Evolutionary conservation across 768 basidiomycete species (phyloP).

Genomic region (Russula vinacea): DNA sequence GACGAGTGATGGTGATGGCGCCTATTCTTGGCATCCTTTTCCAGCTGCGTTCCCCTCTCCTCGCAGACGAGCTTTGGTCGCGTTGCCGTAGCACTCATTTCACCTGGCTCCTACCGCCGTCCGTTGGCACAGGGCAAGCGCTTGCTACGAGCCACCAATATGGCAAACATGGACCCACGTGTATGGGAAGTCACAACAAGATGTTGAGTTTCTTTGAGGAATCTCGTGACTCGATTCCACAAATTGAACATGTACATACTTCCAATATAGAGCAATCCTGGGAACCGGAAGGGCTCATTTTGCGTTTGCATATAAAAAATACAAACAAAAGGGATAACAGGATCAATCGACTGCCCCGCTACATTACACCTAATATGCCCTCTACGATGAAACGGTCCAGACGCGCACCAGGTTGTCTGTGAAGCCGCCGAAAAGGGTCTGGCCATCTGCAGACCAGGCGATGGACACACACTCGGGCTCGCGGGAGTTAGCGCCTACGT

Average conservation of each 20-base stretch:
- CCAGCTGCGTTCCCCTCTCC: slow-evolving; percentile 6
- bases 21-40: no score
- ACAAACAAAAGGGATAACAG: slow-evolving; percentile 30
- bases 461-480: slow-evolving; percentile 94
- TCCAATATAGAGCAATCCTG: not conserved
- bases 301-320: slow-evolving; percentile 30
- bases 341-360: slow-evolving; percentile 17
- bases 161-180: no score
- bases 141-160: no score
- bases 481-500: slow-evolving; percentile 64
- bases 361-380: slow-evolving; percentile 27
- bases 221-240: slow-evolving; percentile 41
- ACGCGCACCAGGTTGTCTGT: slow-evolving; percentile 92
- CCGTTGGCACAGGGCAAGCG: no score
- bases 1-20: no score
- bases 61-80: slow-evolving; percentile 23
- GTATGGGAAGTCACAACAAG: no score
- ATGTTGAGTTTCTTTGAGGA: slow-evolving; percentile 34
- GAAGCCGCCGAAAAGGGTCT: slow-evolving; percentile 96
- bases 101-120: no score
- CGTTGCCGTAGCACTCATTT: not conserved
- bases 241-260: not conserved
- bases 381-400: slow-evolving; percentile 72
- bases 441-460: slow-evolving; percentile 97
- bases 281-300: slow-evolving; percentile 28